phyloP scores from a whole-genome alignment of 495 filamentous ascomycete species.

The Daldinia caldariorum region DNA sequence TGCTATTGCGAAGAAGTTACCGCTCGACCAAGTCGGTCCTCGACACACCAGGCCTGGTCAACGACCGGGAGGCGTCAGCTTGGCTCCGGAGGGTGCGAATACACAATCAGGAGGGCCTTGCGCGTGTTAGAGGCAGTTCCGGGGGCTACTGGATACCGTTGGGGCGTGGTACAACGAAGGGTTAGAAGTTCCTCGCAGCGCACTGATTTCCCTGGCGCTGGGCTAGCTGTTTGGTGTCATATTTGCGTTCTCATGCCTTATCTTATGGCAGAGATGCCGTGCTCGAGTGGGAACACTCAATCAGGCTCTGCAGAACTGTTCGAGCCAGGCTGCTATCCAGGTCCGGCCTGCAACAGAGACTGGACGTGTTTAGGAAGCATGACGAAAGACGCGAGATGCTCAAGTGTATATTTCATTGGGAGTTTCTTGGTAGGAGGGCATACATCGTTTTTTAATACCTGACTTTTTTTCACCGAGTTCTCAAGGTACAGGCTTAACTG shows the following conservation, averaged over 20 bases:
- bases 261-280: constrained; percentile 20
- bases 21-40: constrained; percentile 91
- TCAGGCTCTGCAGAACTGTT: constrained; percentile 10
- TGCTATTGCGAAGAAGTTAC: constrained; percentile 96
- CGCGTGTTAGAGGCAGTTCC: constrained; percentile 67
- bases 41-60: constrained; percentile 79
- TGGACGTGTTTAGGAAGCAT: constrained; percentile 39
- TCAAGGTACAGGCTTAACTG: constrained; percentile 27
- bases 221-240: constrained; percentile 22
- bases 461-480: constrained; percentile 39
- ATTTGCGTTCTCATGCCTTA: constrained; percentile 4
- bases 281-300: background rate
- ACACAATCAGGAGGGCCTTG: constrained; percentile 79
- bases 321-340: background rate
- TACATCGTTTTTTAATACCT: constrained; percentile 48
- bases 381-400: constrained; percentile 44
- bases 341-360: constrained; percentile 24
- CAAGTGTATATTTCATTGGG: constrained; percentile 52
- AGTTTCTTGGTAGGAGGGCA: constrained; percentile 50
- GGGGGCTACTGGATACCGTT: constrained; percentile 18
- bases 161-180: constrained; percentile 27
- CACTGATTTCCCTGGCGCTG: constrained; percentile 24
- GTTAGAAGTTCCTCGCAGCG: constrained; percentile 22
- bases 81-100: constrained; percentile 78
- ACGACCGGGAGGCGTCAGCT: constrained; percentile 77